A percentile compares a stretch with the other conserved stretches of the same genome.
These are phyloP conservation scores for Mytilinidion resinicola DNA, from an alignment of 495 filamentous ascomycete species.

Conservation along the genomic window DNA sequence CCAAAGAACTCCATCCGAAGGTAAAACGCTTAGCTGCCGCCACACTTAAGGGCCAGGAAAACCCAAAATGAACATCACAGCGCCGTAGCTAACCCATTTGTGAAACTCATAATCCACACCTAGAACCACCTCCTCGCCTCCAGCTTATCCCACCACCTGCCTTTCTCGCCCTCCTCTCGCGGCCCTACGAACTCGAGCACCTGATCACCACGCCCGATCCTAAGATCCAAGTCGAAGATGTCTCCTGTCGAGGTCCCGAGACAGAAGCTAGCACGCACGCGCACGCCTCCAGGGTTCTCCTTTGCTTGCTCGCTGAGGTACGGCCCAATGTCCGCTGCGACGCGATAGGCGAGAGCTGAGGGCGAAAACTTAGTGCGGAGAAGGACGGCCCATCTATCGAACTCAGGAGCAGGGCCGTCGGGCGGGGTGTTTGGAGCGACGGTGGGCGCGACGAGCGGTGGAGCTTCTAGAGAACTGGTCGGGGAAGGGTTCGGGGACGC, in stretches of 20 bases:
- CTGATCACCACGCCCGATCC: slow-evolving; percentile 24
- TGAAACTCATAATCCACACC: neutral
- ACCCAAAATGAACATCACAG: too few species aligned
- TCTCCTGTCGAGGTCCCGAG: slow-evolving; percentile 22
- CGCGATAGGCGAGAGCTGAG: slow-evolving; percentile 24
- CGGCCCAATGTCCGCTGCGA: slow-evolving; percentile 25
- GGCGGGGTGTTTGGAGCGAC: slow-evolving; percentile 8
- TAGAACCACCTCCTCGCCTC: slow-evolving; percentile 25
- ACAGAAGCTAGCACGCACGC: slow-evolving; percentile 33
- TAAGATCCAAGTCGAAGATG: slow-evolving; percentile 35
- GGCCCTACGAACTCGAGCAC: slow-evolving; percentile 32
- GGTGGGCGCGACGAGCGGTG: slow-evolving; percentile 11
- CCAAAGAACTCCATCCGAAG: too few species aligned
- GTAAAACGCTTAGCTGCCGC: too few species aligned
- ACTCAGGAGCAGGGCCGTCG: slow-evolving; percentile 7
- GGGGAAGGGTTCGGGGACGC: neutral
- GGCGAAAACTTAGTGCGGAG: slow-evolving; percentile 28
- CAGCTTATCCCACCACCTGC: slow-evolving; percentile 24
- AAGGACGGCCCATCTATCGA: slow-evolving; percentile 26
- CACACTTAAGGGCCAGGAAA: too few species aligned
- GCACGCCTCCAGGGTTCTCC: slow-evolving; percentile 26
- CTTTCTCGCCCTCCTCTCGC: slow-evolving; percentile 32
- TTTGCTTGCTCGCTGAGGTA: slow-evolving; percentile 30
- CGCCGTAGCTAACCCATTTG: too few species aligned
- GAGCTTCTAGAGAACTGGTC: slow-evolving; percentile 3